Evolutionary conservation across 2,329 filamentous ascomycete genomes (phyloP).

Genomic region (Acrocalymma vagum): DNA sequence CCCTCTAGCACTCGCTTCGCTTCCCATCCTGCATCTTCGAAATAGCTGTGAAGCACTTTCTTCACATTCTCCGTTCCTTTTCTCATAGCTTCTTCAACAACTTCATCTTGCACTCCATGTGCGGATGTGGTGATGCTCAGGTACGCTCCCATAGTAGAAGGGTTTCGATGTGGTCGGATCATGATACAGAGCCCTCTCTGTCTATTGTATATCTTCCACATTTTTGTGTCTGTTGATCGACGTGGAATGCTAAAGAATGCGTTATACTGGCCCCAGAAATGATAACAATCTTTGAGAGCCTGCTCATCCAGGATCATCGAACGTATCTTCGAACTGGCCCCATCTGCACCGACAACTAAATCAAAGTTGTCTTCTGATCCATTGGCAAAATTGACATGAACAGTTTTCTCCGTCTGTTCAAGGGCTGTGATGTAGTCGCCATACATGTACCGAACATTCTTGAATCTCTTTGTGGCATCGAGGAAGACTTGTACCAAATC

Average conservation of each 20-base stretch:
- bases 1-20: conserved; percentile 52
- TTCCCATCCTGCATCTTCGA: conserved; percentile 56
- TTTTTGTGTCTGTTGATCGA: conserved; percentile 21
- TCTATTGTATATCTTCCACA: conserved; percentile 37
- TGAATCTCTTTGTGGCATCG: conserved; percentile 15
- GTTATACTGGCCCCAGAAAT: conserved; percentile 34
- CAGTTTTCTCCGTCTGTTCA: conserved; percentile 25
- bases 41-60: conserved; percentile 40
- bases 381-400: conserved; percentile 32
- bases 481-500: conserved; percentile 46
- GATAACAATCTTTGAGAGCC: conserved; percentile 22
- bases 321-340: conserved; percentile 32
- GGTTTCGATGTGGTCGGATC: conserved; percentile 34
- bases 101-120: conserved; percentile 13
- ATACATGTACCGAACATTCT: conserved; percentile 18
- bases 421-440: conserved; percentile 24
- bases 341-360: conserved; percentile 40
- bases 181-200: conserved; percentile 30
- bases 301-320: conserved; percentile 32
- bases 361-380: conserved; percentile 29
- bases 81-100: conserved; percentile 22
- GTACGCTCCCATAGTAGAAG: conserved; percentile 33
- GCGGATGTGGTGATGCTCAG: conserved; percentile 29
- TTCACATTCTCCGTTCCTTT: conserved; percentile 53
- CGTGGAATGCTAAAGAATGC: conserved; percentile 41